These are phyloP conservation scores for Taiozyma onychis DNA, from an alignment of 1,139 yeast genomes.

Conservation along the genomic window DNA sequence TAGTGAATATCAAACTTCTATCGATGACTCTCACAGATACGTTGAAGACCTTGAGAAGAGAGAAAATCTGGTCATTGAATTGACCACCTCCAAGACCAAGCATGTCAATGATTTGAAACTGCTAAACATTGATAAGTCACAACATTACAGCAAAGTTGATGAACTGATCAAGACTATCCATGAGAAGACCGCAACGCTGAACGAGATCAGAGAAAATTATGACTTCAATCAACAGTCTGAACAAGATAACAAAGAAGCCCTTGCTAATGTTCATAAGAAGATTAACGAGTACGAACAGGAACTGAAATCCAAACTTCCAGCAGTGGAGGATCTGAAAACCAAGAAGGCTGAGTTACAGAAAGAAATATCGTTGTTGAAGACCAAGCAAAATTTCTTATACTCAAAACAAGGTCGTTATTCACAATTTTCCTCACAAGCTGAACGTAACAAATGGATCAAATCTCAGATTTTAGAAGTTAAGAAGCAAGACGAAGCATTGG, in stretches of 20 bases:
- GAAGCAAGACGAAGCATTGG: conserved; percentile 21
- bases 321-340: conserved; percentile 33
- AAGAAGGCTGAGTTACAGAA: conserved; percentile 39
- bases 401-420: conserved; percentile 71
- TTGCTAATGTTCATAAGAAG: conserved; percentile 26
- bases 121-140: conserved; percentile 44
- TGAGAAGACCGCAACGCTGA: conserved; percentile 26
- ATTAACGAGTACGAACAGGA: conserved; percentile 39
- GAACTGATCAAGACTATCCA: conserved; percentile 38
- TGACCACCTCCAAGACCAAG: conserved; percentile 26
- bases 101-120: conserved; percentile 35
- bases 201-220: conserved; percentile 27
- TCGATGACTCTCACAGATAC: conserved; percentile 38
- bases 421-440: conserved; percentile 47
- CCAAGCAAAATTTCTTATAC: conserved; percentile 58
- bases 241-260: conserved; percentile 21
- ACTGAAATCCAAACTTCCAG: conserved; percentile 39
- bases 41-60: conserved; percentile 41
- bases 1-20: conserved; percentile 46
- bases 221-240: conserved; percentile 24
- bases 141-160: conserved; percentile 40
- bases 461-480: conserved; percentile 39
- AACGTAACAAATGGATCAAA: conserved; percentile 69
- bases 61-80: conserved; percentile 38
- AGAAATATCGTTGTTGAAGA: conserved; percentile 39